A percentile compares a stretch with the other conserved stretches of the same genome.
These are phyloP conservation scores for Domatiomyces globalis DNA, from an alignment of 2,329 filamentous ascomycete genomes.

Conservation along the genomic window DNA sequence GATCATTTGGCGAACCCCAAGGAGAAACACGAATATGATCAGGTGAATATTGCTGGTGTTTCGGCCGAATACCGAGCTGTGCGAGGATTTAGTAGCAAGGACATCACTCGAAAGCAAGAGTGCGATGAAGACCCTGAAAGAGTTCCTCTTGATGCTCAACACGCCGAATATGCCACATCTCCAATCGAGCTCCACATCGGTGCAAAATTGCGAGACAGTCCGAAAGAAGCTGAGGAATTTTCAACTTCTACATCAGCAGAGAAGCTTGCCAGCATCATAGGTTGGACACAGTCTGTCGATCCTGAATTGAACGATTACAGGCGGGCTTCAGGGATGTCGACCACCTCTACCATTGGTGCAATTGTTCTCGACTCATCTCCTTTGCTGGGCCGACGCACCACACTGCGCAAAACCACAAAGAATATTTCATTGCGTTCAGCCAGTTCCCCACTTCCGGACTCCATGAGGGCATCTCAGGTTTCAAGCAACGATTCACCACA, in stretches of 20 bases:
- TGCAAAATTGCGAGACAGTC: constrained; percentile 23
- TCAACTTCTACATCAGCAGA: constrained; percentile 30
- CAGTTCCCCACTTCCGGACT: constrained; percentile 30
- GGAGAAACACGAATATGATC: not conserved
- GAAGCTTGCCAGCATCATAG: constrained; percentile 36
- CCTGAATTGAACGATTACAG: constrained; percentile 1
- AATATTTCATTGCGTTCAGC: constrained; percentile 37
- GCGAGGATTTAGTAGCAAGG: not conserved
- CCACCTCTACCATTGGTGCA: constrained; percentile 42
- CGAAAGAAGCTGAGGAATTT: constrained; percentile 20
- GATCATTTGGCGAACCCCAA: constrained; percentile 1
- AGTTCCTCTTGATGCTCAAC: not conserved
- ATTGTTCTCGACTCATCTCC: constrained; percentile 35
- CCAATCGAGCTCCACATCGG: constrained; percentile 4
- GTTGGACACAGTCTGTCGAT: constrained; percentile 28
- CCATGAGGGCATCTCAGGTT: constrained; percentile 31
- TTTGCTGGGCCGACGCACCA: constrained; percentile 31
- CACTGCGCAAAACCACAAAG: constrained; percentile 41
- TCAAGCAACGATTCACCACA: constrained; percentile 31
- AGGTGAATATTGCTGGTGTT: not conserved
- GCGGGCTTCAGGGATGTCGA: constrained; percentile 38
- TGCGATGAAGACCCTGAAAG: not conserved
- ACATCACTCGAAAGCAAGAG: not conserved
- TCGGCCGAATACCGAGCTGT: not conserved
- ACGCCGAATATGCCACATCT: not conserved